Base-by-base conservation (phyloP, 306 rosid species). In the Rosa multiflora region DNA sequence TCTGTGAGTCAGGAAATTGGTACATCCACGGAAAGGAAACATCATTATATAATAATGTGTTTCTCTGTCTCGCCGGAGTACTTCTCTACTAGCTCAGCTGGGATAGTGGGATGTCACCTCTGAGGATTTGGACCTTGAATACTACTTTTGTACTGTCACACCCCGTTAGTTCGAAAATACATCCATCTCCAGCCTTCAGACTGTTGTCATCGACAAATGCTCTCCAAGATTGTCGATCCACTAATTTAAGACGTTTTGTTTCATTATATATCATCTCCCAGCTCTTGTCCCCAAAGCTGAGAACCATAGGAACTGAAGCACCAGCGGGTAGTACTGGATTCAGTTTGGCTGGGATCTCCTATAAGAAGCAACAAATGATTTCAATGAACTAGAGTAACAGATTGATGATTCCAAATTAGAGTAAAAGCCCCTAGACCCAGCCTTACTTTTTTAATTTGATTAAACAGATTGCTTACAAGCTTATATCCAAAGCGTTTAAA, bases 161-260 rank as follows among this genome's bases (percentile, higher is more conserved):
- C 39, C 90, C 81, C 10, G 48, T 48, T 47, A 89, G 89, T 62
- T 91, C 91, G 44, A 91, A 89, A 9, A 89, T 62, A 26, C 90
- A 89, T 1, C 87, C 92, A 44, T 88, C 97, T 66, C 91, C 92
- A 37, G 37, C 42, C 83, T 84, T 86, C 76, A 91, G 83, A 78
- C 58, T 23, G 75, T 82, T 91, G 52, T 84, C 94, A 3, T 49
- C 26, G 14, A 46, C 86, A 79, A 89, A 91, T 0, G 29, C 61
- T 79, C 72, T 70, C 97, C 92, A 23, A 21, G 14, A 87, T 15
- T 83, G 82, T 2, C 11, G 0, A 78, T 55, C 78, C 12, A 88
- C 53, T 59, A 6, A 32, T 74, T 75, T 82, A 37, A 5, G 6
- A 42, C 2, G 1, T 11, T 7, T 67, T 15, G 56, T 17, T 29